Percentiles rank a stretch among this genome's conserved stretches.
These are phyloP conservation scores for Kluyveromyces dobzhanskii DNA, from an alignment of 805 yeast species.

Conservation along the genomic window DNA sequence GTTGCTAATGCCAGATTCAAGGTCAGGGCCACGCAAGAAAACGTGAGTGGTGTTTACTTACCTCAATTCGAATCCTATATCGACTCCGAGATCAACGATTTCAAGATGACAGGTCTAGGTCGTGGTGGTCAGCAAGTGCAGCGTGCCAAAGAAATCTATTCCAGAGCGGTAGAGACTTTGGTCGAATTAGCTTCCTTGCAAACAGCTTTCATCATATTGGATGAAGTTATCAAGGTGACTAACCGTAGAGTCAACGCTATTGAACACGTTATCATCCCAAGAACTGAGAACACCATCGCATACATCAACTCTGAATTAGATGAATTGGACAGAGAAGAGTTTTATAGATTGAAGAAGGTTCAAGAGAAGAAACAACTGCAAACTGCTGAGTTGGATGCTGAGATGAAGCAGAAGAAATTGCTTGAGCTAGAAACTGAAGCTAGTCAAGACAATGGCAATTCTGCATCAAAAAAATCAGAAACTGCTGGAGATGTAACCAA, in stretches of 20 bases:
- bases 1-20: constrained; percentile 87
- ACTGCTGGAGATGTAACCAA: constrained; percentile 9
- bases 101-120: constrained; percentile 93
- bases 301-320: constrained; percentile 93
- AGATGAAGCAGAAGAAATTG: constrained; percentile 26
- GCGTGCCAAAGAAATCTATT: constrained; percentile 85
- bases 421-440: constrained; percentile 23
- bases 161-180: constrained; percentile 93
- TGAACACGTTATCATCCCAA: constrained; percentile 95
- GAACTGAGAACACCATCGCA: constrained; percentile 90
- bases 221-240: constrained; percentile 96
- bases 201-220: constrained; percentile 92
- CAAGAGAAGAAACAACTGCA: constrained; percentile 89
- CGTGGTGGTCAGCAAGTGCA: constrained; percentile 98
- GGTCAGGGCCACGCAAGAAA: constrained; percentile 87
- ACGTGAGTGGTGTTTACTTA: constrained; percentile 89
- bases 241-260: constrained; percentile 98
- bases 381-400: constrained; percentile 55
- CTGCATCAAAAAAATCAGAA: constrained; percentile 15
- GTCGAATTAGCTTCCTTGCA: constrained; percentile 94
- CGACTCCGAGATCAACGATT: constrained; percentile 82
- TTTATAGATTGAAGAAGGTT: constrained; percentile 91
- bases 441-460: constrained; percentile 13
- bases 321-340: constrained; percentile 97
- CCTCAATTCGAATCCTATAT: constrained; percentile 87